Base-by-base conservation (phyloP, 208 protist genomes). In the Acanthamoeba lenticulata region DNA sequence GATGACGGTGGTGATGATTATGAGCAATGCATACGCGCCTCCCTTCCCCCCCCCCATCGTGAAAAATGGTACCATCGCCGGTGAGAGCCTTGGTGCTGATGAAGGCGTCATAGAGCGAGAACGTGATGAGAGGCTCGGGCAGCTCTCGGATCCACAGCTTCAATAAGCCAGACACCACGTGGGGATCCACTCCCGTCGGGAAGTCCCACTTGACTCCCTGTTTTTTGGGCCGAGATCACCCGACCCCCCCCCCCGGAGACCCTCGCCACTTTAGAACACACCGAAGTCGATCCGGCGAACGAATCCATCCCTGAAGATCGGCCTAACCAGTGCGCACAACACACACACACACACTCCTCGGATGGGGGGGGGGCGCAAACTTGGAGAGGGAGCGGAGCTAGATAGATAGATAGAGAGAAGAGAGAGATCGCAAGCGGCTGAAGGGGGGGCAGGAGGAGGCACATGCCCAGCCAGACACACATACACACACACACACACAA, bases 61-160 rank as follows among this genome's bases (percentile, higher is more conserved):
- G 55, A 15, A 62, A 62, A 62, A 15, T 24, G 15, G 55, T 62
- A 62, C 19, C 19, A 24, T 62, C 67, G 15, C 34, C 67, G 67
- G 44, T 65, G 24, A 65, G 57, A 29, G 5, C n/a, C n/a, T 44
- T 38, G 34, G 81, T 90, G n/a, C 27, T 47, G 19, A 90, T 57
- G 38, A 90, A 90, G 13, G 44, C 81, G 24, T 90, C 81, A 34
- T 90, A 90, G 52, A 90, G 81, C 19, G 44, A 6, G n/a, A 67
- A 57, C 2, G 81, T 67, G 27, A 90, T 90, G 52, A 90, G 81
- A 32, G 81, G 81, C 24, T 90, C 81, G 9, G 81, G 81, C 47
- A 90, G 24, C 38, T 90, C 81, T 38, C 81, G 81, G 38, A 90
- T 90, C 81, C 81, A 90, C 34, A 90, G 29, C 38, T 90, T 90